Evolutionary conservation across 2,329 filamentous ascomycete genomes (phyloP), one percentile per base, ranked within the genome.

Genomic region (Periconia digitata): DNA sequence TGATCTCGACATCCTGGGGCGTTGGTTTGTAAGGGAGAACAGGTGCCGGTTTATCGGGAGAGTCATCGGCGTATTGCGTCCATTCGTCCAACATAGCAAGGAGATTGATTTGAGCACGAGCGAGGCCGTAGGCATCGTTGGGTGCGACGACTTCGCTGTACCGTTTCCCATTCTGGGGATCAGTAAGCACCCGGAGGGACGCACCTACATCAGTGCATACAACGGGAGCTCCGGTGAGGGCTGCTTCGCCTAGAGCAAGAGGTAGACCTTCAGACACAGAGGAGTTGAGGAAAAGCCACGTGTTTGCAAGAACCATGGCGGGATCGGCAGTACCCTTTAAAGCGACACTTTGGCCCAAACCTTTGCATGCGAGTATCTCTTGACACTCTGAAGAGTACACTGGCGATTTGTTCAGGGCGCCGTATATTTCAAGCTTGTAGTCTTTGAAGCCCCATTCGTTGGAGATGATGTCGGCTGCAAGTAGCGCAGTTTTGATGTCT

Each of bases 381-480:
- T 78, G 79, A 67, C 77, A 84, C 60, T 78, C 80, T 0, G 80
- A 81, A 1, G 81, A 81, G 58, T 85, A 85, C 1, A 80, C 77
- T 0, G 83, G 83, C 20, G 82, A 77, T 52, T 83, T 82, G 64
- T 85, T 83, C 46, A 84, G 79, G 16, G 81, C 82, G 10, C 83
- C 83, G 58, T 85, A 86, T 16, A 86, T 79, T 49, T 83, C 77
- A 2, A 86, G 76, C 44, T 78, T 75, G 65, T 85, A 86, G 50
- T 85, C 82, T 36, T 75, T 78, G 66, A 86, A 85, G n/a, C 83
- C 82, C 76, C 79, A 85, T 56, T 82, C 76, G 60, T 86, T 85
- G 54, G 85, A 78, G 52, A 86, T 85, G 52, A 86, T 79, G 56
- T 86, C 83, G 1, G 83, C 83, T 6, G 83, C 82, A 5, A 85